Conservation (phyloP, 495 filamentous ascomycete species). For the Cairneyella variabilis region DNA sequence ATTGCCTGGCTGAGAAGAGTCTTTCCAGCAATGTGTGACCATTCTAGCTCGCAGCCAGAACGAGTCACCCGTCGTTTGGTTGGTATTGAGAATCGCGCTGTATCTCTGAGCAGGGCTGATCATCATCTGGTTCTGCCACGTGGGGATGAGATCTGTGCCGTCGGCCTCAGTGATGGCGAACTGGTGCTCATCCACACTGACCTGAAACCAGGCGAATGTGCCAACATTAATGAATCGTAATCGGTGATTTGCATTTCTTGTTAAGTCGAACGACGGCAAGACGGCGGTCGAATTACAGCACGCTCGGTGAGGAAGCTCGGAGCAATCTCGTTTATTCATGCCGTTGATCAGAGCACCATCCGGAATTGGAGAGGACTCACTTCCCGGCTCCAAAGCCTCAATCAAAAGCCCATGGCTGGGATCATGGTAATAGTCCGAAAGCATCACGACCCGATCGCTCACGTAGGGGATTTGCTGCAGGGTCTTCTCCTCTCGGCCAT, state of each 20-base stretch:
- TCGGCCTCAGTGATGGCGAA: slow-evolving; percentile 66
- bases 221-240: slow-evolving; percentile 67
- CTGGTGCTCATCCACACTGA: slow-evolving; percentile 45
- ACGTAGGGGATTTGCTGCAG: slow-evolving; percentile 38
- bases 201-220: slow-evolving; percentile 54
- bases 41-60: slow-evolving; percentile 60
- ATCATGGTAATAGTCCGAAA: slow-evolving; percentile 59
- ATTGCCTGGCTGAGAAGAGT: slow-evolving; percentile 35
- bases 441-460: slow-evolving; percentile 49
- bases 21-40: slow-evolving; percentile 52
- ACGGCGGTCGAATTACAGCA: slow-evolving; percentile 43
- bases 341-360: slow-evolving; percentile 67
- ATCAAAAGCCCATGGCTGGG: slow-evolving; percentile 43
- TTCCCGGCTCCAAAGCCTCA: slow-evolving; percentile 46
- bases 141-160: slow-evolving; percentile 60
- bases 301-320: slow-evolving; percentile 35
- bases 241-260: slow-evolving; percentile 53
- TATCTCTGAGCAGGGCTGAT: slow-evolving; percentile 66
- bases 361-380: slow-evolving; percentile 55
- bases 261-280: slow-evolving; percentile 42
- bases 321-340: slow-evolving; percentile 44
- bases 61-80: slow-evolving; percentile 48
- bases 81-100: slow-evolving; percentile 56
- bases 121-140: slow-evolving; percentile 43
- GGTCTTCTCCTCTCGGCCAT: slow-evolving; percentile 40